phyloP scores from a whole-genome alignment of 75 land plant species.

The Pinus albicaulis region DNA sequence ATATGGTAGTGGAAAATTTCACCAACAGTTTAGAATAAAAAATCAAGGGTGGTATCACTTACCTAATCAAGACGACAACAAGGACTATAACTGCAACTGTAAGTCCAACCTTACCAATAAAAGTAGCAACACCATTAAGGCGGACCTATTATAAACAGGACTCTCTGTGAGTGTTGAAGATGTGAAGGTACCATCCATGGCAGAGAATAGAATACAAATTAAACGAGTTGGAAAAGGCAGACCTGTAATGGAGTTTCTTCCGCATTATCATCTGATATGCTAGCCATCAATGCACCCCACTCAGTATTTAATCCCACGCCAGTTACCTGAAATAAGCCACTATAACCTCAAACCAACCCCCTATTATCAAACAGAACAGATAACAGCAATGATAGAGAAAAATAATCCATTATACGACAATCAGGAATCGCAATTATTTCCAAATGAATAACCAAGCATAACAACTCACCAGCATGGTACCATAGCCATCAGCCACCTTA shows the following conservation, averaged over 20 bases:
- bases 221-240: background rate
- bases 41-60: background rate
- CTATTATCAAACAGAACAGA: background rate
- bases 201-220: background rate
- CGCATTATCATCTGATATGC: conserved; percentile 49
- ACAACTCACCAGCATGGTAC: conserved; percentile 73
- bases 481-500: conserved; percentile 86
- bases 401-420: background rate
- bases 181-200: background rate
- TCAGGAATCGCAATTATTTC: background rate
- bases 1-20: background rate
- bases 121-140: conserved; percentile 83
- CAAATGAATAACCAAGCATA: background rate
- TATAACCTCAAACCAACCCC: background rate
- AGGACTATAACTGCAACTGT: conserved; percentile 61
- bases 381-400: no score
- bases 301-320: conserved; percentile 79
- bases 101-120: conserved; percentile 70
- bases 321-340: conserved; percentile 47
- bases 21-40: background rate
- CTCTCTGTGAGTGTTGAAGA: background rate
- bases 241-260: conserved; percentile 74
- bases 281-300: conserved; percentile 83
- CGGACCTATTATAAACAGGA: conserved; percentile 43
- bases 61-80: conserved; percentile 26